These are phyloP conservation scores for Parachlorella kessleri DNA, from an alignment of 139 green algal species.

Conservation along the genomic window DNA sequence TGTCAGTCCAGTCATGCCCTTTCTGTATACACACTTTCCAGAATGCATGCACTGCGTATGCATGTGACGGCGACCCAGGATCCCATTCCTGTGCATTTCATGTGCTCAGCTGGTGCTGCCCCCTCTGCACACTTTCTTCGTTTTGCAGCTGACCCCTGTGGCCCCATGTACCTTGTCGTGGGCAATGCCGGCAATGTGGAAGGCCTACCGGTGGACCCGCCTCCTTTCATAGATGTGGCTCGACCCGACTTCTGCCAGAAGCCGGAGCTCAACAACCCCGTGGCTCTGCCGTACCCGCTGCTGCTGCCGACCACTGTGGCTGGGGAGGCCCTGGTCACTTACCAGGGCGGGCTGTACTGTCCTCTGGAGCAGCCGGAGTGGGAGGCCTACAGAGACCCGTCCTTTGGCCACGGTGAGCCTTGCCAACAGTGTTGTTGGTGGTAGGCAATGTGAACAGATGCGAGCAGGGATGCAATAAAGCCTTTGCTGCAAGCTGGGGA, in stretches of 20 bases:
- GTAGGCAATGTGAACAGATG: neutral
- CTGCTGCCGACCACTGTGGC: neutral
- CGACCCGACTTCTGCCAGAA: neutral
- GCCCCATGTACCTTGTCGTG: constrained; percentile 20
- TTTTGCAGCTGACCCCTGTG: constrained; percentile 6
- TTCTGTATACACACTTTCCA: neutral
- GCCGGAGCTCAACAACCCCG: neutral
- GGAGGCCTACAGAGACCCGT: constrained; percentile 32
- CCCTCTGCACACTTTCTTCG: neutral
- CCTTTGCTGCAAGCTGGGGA: too few species aligned
- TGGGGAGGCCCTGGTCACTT: neutral
- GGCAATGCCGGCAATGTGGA: constrained; percentile 47
- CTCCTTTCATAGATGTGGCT: neutral
- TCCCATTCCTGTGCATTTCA: too few species aligned
- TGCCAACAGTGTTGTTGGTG: neutral
- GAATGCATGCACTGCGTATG: neutral
- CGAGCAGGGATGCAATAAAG: neutral
- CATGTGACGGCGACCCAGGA: too few species aligned
- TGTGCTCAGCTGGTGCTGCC: neutral
- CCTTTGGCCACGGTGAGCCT: constrained; percentile 12
- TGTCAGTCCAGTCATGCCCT: neutral
- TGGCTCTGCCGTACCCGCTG: neutral
- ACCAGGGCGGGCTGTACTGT: constrained; percentile 3
- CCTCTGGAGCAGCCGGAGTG: neutral
- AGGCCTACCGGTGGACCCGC: constrained; percentile 7